Conservation (phyloP, 1,139 yeast genomes). For the Nakaseomyces kungkrabaensis region DNA sequence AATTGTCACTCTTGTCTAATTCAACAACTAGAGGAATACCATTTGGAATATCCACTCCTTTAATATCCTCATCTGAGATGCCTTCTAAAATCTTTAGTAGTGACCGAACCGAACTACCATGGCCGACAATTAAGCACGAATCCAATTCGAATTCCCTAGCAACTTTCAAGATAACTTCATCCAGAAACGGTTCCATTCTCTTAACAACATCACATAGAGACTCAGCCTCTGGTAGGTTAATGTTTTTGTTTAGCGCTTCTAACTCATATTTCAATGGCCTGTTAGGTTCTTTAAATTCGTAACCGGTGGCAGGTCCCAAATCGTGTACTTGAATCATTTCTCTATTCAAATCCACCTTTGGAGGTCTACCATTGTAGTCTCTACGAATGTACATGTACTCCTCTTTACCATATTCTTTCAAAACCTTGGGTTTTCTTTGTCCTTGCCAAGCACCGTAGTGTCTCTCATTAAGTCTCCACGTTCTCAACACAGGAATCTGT, state of each 20-base stretch:
- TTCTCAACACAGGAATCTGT: slow-evolving; percentile 26
- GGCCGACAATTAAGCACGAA: slow-evolving; percentile 56
- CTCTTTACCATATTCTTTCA: slow-evolving; percentile 45
- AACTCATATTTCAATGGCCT: slow-evolving; percentile 27
- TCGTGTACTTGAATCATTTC: slow-evolving; percentile 29
- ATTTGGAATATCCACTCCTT: slow-evolving; percentile 62
- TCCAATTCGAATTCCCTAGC: slow-evolving; percentile 34
- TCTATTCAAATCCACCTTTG: slow-evolving; percentile 33
- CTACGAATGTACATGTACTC: slow-evolving; percentile 60
- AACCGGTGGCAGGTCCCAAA: slow-evolving; percentile 26
- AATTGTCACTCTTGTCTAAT: slow-evolving; percentile 34
- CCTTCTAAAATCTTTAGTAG: slow-evolving; percentile 48
- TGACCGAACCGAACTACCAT: slow-evolving; percentile 68
- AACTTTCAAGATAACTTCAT: slow-evolving; percentile 34
- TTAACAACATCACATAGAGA: slow-evolving; percentile 57
- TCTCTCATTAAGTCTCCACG: slow-evolving; percentile 70
- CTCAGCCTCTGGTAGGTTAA: slow-evolving; percentile 53
- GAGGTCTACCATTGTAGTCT: slow-evolving; percentile 61
- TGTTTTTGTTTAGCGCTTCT: slow-evolving; percentile 32
- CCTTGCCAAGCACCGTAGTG: slow-evolving; percentile 77
- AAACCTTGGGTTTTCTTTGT: slow-evolving; percentile 45
- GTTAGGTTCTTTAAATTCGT: slow-evolving; percentile 31
- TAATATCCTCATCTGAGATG: slow-evolving; percentile 53
- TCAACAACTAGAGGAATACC: slow-evolving; percentile 64
- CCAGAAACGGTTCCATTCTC: slow-evolving; percentile 49